Percentiles rank a stretch among this genome's conserved stretches.
Evolutionary conservation across 2,329 filamentous ascomycete species (phyloP).

Genomic region (Dothidotthia symphoricarpi): DNA sequence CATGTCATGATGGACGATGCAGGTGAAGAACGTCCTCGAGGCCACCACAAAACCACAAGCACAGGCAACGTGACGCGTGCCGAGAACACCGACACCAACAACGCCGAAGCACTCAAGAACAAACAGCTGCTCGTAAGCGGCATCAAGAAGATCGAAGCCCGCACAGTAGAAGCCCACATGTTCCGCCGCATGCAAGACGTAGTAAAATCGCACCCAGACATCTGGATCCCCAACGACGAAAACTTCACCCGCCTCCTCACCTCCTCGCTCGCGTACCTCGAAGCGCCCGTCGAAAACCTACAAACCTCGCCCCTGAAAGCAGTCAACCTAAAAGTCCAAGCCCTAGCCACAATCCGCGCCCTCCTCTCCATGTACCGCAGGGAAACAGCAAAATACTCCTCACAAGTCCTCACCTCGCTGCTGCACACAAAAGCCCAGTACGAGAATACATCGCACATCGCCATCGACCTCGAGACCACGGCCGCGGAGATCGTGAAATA

Average conservation of each 20-base stretch:
- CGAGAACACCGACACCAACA: conserved; percentile 32
- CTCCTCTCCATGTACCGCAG: conserved; percentile 67
- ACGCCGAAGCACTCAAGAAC: conserved; percentile 46
- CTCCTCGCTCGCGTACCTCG: conserved; percentile 70
- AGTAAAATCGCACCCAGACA: conserved; percentile 62
- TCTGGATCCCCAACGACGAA: conserved; percentile 65
- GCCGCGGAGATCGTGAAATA: conserved; percentile 69
- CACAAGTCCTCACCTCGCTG: conserved; percentile 65
- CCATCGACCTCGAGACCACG: conserved; percentile 70
- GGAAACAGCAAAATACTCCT: conserved; percentile 65
- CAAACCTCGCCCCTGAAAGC: conserved; percentile 62
- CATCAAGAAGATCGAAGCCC: conserved; percentile 68
- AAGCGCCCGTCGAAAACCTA: conserved; percentile 51
- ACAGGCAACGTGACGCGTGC: conserved; percentile 38
- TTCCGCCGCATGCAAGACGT: conserved; percentile 76
- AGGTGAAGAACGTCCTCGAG: conserved; percentile 25
- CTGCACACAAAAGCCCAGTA: conserved; percentile 64
- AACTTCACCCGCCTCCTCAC: conserved; percentile 67
- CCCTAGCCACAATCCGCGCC: conserved; percentile 70
- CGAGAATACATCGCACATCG: conserved; percentile 68
- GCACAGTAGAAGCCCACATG: conserved; percentile 74
- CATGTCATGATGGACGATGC: conserved; percentile 29
- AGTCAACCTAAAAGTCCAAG: conserved; percentile 71
- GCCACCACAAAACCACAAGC: conserved; percentile 41
- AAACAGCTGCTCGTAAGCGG: conserved; percentile 68